These are phyloP conservation scores for Ogataea sp. DNA, from an alignment of 805 yeast genomes.

Conservation along the genomic window DNA sequence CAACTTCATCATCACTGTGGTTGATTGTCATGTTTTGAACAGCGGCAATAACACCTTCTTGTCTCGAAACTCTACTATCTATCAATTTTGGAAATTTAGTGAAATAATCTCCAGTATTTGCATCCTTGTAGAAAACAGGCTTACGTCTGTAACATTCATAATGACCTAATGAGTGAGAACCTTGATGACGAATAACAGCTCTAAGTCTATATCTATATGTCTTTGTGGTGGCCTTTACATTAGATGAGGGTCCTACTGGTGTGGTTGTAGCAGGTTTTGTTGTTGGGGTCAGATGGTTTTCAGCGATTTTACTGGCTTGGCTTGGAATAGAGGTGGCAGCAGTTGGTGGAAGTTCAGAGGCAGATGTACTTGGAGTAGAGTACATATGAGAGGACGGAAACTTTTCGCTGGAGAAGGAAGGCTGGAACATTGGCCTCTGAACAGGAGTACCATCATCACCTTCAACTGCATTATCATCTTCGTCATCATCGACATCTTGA, in stretches of 20 bases:
- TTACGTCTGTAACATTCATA: slow-evolving; percentile 83
- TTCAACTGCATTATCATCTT: neutral
- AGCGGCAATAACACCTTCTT: slow-evolving; percentile 4
- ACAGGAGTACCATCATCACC: slow-evolving; percentile 1
- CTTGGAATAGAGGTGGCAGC: neutral
- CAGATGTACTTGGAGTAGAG: neutral
- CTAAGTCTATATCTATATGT: slow-evolving; percentile 44
- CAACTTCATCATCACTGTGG: neutral
- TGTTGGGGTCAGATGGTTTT: no score
- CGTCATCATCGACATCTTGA: neutral
- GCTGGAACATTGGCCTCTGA: neutral
- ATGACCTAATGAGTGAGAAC: slow-evolving; percentile 84
- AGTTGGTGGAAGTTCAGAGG: neutral
- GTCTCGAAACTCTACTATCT: slow-evolving; percentile 1
- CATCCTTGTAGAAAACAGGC: slow-evolving; percentile 46
- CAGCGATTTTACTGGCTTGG: no score
- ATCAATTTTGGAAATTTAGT: slow-evolving; percentile 10
- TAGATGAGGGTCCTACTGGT: no score
- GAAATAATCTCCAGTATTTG: slow-evolving; percentile 16
- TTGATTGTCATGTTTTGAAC: neutral
- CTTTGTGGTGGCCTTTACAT: neutral
- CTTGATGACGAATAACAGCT: slow-evolving; percentile 78
- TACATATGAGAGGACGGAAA: neutral
- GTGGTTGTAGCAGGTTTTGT: no score
- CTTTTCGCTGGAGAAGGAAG: neutral